Evolutionary conservation across 1,284 basidiomycete species (phyloP).

Genomic region (Ceratobasidium sp.): DNA sequence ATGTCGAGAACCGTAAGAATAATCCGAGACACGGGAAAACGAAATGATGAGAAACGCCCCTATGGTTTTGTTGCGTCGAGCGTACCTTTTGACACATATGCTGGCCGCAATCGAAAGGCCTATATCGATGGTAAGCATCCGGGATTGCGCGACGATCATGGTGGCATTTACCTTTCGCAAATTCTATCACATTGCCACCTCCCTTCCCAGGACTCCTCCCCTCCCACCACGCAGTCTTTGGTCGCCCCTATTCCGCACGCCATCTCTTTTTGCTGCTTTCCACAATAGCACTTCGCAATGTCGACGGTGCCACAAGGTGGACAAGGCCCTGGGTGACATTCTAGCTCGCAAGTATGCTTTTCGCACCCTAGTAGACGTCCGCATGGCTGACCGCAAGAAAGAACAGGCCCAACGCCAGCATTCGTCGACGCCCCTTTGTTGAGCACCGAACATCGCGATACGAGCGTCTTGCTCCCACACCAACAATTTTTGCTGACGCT

Average conservation of each 20-base stretch:
- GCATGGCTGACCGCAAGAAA: slow-evolving; percentile 78
- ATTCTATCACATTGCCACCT: slow-evolving; percentile 70
- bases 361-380: slow-evolving; percentile 69
- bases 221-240: slow-evolving; percentile 39
- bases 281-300: slow-evolving; percentile 77
- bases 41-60: neutral
- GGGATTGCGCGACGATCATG: neutral
- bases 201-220: slow-evolving; percentile 68
- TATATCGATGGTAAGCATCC: slow-evolving; percentile 52
- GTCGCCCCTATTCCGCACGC: slow-evolving; percentile 70
- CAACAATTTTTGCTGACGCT: slow-evolving; percentile 69
- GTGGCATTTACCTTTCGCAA: slow-evolving; percentile 66
- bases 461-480: slow-evolving; percentile 69
- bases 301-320: slow-evolving; percentile 68
- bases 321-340: slow-evolving; percentile 82
- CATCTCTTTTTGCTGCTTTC: slow-evolving; percentile 69
- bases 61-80: neutral
- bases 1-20: slow-evolving; percentile 55
- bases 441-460: slow-evolving; percentile 71
- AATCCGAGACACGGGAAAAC: slow-evolving; percentile 13
- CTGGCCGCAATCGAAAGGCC: slow-evolving; percentile 77
- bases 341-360: slow-evolving; percentile 68
- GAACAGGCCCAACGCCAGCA: slow-evolving; percentile 53
- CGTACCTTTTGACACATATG: slow-evolving; percentile 72
- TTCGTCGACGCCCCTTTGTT: slow-evolving; percentile 53